A percentile compares a stretch with the other conserved stretches of the same genome.
Conservation (phyloP, 441 rosid species). For the Croton laevigatus region DNA sequence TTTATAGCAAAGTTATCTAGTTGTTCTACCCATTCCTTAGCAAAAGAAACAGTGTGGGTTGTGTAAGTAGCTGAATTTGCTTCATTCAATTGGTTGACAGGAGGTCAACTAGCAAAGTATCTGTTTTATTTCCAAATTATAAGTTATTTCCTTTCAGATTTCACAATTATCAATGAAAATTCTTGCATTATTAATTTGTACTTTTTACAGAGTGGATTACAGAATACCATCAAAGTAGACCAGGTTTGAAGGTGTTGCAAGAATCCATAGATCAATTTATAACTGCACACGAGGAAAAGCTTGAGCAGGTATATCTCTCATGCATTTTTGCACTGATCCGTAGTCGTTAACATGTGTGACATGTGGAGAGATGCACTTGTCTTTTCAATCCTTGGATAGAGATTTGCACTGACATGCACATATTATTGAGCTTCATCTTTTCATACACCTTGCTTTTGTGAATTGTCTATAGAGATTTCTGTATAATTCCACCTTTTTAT, state of each 20-base stretch:
- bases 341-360: not conserved
- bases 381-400: not conserved
- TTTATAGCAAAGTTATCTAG: not conserved
- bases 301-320: constrained; percentile 55
- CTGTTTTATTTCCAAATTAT: not conserved
- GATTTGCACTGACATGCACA: not conserved
- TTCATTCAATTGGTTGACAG: not conserved
- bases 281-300: constrained; percentile 59
- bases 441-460: not conserved
- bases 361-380: too few relatives aligned
- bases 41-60: not conserved
- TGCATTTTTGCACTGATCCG: constrained; percentile 4
- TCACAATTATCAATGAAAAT: not conserved
- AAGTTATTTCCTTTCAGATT: not conserved
- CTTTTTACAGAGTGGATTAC: constrained; percentile 67
- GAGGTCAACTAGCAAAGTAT: not conserved
- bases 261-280: constrained; percentile 83
- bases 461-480: not conserved
- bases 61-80: not conserved
- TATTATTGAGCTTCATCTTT: not conserved
- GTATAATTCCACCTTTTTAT: not conserved
- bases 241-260: constrained; percentile 73
- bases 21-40: not conserved
- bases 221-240: constrained; percentile 68
- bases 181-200: constrained; percentile 10